Evolutionary conservation across 2,329 filamentous ascomycete genomes (phyloP).

Genomic region (Exophiala lecanii-corni): DNA sequence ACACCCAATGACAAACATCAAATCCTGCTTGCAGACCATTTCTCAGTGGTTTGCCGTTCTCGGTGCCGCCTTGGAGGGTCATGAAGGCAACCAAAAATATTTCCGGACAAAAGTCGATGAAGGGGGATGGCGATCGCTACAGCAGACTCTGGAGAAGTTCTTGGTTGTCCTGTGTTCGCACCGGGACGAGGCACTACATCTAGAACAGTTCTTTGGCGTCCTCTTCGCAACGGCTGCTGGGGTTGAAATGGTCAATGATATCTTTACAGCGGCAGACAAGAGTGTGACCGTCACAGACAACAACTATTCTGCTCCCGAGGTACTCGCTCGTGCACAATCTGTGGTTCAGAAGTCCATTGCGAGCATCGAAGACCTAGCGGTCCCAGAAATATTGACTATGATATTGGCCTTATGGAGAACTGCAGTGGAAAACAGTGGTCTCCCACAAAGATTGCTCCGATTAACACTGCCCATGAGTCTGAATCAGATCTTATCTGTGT

Average conservation of each 20-base stretch:
- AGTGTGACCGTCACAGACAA: slow-evolving; percentile 7
- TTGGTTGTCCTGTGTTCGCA: slow-evolving; percentile 10
- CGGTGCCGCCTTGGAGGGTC: slow-evolving; percentile 68
- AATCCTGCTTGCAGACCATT: slow-evolving; percentile 63
- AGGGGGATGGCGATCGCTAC: slow-evolving; percentile 72
- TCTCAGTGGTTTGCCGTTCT: slow-evolving; percentile 56
- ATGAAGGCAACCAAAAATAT: slow-evolving; percentile 82
- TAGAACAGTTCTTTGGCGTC: slow-evolving; percentile 77
- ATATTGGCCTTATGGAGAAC: slow-evolving; percentile 24
- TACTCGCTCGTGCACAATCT: slow-evolving; percentile 5
- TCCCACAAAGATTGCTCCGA: slow-evolving; percentile 19
- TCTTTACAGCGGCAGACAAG: slow-evolving; percentile 43
- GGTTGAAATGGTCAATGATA: slow-evolving; percentile 65
- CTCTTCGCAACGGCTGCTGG: slow-evolving; percentile 76
- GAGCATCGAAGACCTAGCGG: slow-evolving; percentile 19
- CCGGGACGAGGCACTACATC: slow-evolving; percentile 41
- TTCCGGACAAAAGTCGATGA: slow-evolving; percentile 72
- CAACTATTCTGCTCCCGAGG: slow-evolving; percentile 7
- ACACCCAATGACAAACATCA: slow-evolving; percentile 8
- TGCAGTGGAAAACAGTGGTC: slow-evolving; percentile 7
- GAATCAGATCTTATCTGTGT: slow-evolving; percentile 53
- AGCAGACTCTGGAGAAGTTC: slow-evolving; percentile 51
- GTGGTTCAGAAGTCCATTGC: slow-evolving; percentile 19
- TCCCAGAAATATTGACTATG: slow-evolving; percentile 26
- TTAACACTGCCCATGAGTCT: slow-evolving; percentile 64